Percentiles rank a stretch among this genome's conserved stretches.
phyloP scores from a whole-genome alignment of 306 rosid genomes.

The Pyrus bretschneideri region DNA sequence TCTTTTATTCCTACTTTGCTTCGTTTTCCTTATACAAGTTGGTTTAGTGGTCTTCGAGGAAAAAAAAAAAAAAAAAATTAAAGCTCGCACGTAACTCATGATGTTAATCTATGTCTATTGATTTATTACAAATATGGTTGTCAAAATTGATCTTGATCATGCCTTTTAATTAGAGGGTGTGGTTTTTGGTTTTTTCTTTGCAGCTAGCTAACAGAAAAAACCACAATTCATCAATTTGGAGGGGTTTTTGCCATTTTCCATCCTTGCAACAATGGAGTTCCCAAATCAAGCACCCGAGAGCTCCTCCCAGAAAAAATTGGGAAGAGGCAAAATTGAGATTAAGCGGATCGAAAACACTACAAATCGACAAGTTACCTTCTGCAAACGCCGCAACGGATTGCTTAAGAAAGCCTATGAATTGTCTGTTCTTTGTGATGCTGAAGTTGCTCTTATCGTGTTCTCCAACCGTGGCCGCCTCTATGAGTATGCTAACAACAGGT shows the following conservation, averaged over 20 bases:
- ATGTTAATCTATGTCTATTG: background rate
- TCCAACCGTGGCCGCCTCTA: conserved; percentile 87
- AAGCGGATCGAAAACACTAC: conserved; percentile 89
- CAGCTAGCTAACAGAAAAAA: background rate
- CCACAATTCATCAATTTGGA: background rate
- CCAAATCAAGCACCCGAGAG: conserved; percentile 45
- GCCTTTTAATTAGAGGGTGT: background rate
- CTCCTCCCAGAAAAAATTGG: conserved; percentile 64
- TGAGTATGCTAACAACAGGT: conserved; percentile 92
- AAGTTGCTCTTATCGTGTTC: conserved; percentile 89
- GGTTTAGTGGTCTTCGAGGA: background rate
- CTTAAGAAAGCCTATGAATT: conserved; percentile 85
- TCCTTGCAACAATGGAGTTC: conserved; percentile 44
- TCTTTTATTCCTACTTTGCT: background rate
- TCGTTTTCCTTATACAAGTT: background rate
- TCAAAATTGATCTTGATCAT: conserved; percentile 2
- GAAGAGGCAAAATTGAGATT: conserved; percentile 88
- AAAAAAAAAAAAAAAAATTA: background rate
- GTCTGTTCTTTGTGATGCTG: conserved; percentile 88
- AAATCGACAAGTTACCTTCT: conserved; percentile 82
- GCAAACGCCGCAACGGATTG: conserved; percentile 84
- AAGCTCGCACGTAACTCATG: conserved; percentile 1
- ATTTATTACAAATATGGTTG: background rate
- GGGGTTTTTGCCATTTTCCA: conserved; percentile 1
- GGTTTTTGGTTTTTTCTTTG: background rate